Evolutionary conservation across 176 grass and related monocot species (phyloP).

Genomic region (Carex parvula): DNA sequence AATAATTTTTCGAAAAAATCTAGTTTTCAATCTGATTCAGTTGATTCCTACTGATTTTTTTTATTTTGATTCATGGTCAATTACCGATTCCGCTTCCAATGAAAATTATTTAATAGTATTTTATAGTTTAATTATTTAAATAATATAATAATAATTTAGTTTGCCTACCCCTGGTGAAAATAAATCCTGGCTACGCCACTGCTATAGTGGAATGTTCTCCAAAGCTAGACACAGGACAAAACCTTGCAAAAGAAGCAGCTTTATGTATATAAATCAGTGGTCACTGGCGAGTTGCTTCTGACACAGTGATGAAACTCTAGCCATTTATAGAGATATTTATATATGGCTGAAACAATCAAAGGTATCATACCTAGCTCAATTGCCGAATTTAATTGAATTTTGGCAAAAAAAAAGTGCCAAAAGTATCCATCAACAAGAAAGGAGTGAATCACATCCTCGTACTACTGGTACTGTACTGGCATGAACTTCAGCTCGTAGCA

Average conservation of each 20-base stretch:
- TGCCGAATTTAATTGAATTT: not conserved
- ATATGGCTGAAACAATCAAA: not conserved
- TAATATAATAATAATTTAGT: too few species aligned
- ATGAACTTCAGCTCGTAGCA: not conserved
- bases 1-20: too few species aligned
- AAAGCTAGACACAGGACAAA: not conserved
- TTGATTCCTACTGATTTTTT: too few species aligned
- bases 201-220: not conserved
- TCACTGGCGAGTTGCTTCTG: not conserved
- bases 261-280: not conserved
- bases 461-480: not conserved
- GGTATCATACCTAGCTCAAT: not conserved
- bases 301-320: not conserved
- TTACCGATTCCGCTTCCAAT: too few species aligned
- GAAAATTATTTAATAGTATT: too few species aligned
- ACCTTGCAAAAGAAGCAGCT: not conserved
- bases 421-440: not conserved
- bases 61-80: too few species aligned
- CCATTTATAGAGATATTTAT: not conserved
- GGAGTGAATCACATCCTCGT: not conserved
- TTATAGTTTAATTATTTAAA: too few species aligned
- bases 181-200: too few species aligned
- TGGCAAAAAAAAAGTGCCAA: not conserved
- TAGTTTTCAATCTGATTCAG: too few species aligned
- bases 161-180: too few species aligned